phyloP scores from a whole-genome alignment of 2,329 filamentous ascomycete species.

The Ophiocordyceps camponoti-saundersi region DNA sequence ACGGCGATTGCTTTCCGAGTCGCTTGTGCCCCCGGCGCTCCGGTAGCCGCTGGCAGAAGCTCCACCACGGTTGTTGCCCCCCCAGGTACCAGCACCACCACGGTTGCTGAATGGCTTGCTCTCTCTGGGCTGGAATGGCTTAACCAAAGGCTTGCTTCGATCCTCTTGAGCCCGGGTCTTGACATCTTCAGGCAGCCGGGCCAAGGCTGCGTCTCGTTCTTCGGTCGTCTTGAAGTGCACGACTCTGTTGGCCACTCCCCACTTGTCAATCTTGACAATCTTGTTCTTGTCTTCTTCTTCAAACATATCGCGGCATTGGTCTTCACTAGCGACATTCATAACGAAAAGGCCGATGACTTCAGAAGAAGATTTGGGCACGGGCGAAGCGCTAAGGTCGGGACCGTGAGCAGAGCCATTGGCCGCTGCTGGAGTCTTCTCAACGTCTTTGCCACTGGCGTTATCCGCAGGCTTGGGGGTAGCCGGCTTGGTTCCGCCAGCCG shows the following conservation, averaged over 20 bases:
- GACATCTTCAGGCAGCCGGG: slow-evolving; percentile 55
- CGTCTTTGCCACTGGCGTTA: slow-evolving; percentile 28
- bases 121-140: slow-evolving; percentile 61
- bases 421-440: slow-evolving; percentile 33
- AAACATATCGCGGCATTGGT: slow-evolving; percentile 70
- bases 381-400: slow-evolving; percentile 36
- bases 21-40: slow-evolving; percentile 63
- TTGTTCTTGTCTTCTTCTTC: slow-evolving; percentile 68
- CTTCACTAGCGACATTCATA: slow-evolving; percentile 67
- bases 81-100: slow-evolving; percentile 51
- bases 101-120: slow-evolving; percentile 37
- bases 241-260: slow-evolving; percentile 64
- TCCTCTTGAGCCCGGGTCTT: slow-evolving; percentile 59
- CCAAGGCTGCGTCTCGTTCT: slow-evolving; percentile 66
- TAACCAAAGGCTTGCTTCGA: slow-evolving; percentile 64
- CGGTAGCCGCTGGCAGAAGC: slow-evolving; percentile 56
- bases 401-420: slow-evolving; percentile 37
- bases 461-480: slow-evolving; percentile 31
- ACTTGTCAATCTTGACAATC: slow-evolving; percentile 64
- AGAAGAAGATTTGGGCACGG: slow-evolving; percentile 43
- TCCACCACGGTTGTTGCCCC: slow-evolving; percentile 46
- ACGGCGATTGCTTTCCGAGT: slow-evolving; percentile 40
- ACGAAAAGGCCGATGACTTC: slow-evolving; percentile 78
- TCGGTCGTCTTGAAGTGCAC: slow-evolving; percentile 68
- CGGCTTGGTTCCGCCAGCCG: slow-evolving; percentile 19